A percentile compares a stretch with the other conserved stretches of the same genome.
Conservation (phyloP, 306 rosid genomes). For the Quercus robur region DNA sequence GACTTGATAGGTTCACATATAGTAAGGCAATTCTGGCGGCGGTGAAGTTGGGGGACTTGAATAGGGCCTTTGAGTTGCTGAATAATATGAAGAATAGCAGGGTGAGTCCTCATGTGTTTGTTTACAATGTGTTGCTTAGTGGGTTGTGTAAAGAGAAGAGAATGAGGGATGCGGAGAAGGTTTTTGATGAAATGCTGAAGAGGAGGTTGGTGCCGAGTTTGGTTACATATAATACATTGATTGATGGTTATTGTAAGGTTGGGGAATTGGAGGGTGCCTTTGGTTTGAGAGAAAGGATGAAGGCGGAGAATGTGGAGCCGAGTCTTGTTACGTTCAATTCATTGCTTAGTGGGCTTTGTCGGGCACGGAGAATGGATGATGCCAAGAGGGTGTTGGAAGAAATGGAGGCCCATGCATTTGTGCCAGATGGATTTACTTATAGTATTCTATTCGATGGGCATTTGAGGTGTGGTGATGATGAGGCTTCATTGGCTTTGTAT, state of each 20-base stretch:
- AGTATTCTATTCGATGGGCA: conserved; percentile 53
- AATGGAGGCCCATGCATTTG: conserved; percentile 51
- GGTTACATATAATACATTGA: conserved; percentile 60
- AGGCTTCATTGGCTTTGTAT: conserved; percentile 25
- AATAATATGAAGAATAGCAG: conserved; percentile 43
- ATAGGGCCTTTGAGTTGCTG: conserved; percentile 39
- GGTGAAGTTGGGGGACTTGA: conserved; percentile 49
- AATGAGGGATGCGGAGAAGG: conserved; percentile 49
- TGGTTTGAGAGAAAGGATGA: conserved; percentile 59
- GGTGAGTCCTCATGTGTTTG: conserved; percentile 35
- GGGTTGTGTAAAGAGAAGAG: conserved; percentile 51
- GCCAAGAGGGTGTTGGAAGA: conserved; percentile 49
- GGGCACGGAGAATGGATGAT: conserved; percentile 47
- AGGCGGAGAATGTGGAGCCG: conserved; percentile 37
- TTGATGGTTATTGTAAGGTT: conserved; percentile 66
- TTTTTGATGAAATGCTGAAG: conserved; percentile 62
- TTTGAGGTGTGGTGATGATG: conserved; percentile 25
- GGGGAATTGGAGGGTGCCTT: conserved; percentile 62
- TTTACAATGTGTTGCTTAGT: conserved; percentile 50
- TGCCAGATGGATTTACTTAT: conserved; percentile 50
- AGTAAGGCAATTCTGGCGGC: conserved; percentile 62
- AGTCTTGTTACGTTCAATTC: conserved; percentile 62
- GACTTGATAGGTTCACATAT: conserved; percentile 46
- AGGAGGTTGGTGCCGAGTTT: conserved; percentile 36
- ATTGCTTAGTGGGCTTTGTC: conserved; percentile 60